A percentile compares a stretch with the other conserved stretches of the same genome.
Conservation (phyloP, 2,329 filamentous ascomycete species). For the Colletotrichum horii region DNA sequence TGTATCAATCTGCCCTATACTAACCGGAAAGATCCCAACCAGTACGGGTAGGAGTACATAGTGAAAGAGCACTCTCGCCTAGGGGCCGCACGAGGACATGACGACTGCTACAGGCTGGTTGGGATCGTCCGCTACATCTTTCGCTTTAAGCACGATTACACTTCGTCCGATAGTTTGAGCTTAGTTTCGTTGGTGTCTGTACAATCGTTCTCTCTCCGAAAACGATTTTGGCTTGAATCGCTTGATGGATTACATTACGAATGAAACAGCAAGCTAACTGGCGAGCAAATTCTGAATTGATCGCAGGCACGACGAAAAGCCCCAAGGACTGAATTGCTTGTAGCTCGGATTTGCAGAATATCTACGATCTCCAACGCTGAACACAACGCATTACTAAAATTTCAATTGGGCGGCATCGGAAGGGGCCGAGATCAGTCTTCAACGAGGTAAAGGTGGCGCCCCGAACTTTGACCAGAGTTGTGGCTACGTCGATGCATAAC, state of each 20-base stretch:
- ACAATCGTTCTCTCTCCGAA: not conserved
- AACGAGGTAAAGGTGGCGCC: not conserved
- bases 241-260: too few relatives aligned
- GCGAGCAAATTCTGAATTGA: too few relatives aligned
- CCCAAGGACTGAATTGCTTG: too few relatives aligned
- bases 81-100: not conserved
- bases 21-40: not conserved
- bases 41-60: not conserved
- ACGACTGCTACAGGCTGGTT: not conserved
- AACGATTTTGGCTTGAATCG: not conserved
- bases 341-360: fast-evolving
- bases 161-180: not conserved
- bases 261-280: too few relatives aligned
- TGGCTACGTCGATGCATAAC: not conserved
- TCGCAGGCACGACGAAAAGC: too few relatives aligned
- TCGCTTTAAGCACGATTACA: not conserved
- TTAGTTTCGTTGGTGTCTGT: not conserved
- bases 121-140: not conserved
- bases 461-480: not conserved
- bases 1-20: not conserved
- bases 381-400: not conserved
- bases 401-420: not conserved
- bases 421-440: not conserved
- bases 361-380: not conserved
- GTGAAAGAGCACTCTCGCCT: not conserved